Percentiles rank a stretch among this genome's conserved stretches.
These are phyloP conservation scores for Guyanaporus albipodus DNA, from an alignment of 768 basidiomycete genomes.

Conservation along the genomic window DNA sequence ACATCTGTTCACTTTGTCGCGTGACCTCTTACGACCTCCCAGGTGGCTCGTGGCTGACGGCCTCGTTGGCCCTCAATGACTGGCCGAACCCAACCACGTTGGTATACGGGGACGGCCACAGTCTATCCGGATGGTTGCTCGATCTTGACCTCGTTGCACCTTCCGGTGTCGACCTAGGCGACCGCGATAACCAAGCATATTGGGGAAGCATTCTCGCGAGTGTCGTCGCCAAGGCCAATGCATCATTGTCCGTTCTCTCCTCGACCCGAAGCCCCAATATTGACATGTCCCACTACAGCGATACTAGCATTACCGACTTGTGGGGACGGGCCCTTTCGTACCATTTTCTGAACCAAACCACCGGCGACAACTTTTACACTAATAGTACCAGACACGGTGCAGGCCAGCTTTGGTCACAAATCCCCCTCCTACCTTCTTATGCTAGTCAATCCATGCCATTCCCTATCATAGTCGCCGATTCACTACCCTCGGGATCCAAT, in stretches of 20 bases:
- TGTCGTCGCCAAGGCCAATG: conserved; percentile 51
- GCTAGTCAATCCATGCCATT: conserved; percentile 52
- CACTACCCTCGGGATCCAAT: conserved; percentile 45
- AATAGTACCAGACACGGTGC: conserved; percentile 61
- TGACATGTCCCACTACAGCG: conserved; percentile 32
- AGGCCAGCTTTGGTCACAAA: conserved; percentile 65
- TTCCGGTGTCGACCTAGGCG: conserved; percentile 44
- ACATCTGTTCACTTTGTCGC: background rate
- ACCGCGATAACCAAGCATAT: conserved; percentile 46
- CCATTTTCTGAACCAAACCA: conserved; percentile 70
- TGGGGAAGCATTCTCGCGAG: conserved; percentile 53
- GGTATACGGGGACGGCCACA: conserved; percentile 51
- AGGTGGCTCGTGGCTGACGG: conserved; percentile 69
- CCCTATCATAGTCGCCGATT: conserved; percentile 61
- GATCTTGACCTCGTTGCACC: conserved; percentile 55
- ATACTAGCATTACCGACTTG: conserved; percentile 62
- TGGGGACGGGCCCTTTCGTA: conserved; percentile 65
- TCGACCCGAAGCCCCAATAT: background rate
- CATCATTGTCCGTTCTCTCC: conserved; percentile 44
- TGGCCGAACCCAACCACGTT: conserved; percentile 56
- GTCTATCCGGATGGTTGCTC: conserved; percentile 51
- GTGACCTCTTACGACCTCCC: background rate
- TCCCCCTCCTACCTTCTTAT: conserved; percentile 50
- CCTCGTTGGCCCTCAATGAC: conserved; percentile 61
- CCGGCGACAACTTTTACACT: conserved; percentile 54